phyloP scores from a whole-genome alignment of 345 rosid species.

The Psidium friedrichsthalianum region DNA sequence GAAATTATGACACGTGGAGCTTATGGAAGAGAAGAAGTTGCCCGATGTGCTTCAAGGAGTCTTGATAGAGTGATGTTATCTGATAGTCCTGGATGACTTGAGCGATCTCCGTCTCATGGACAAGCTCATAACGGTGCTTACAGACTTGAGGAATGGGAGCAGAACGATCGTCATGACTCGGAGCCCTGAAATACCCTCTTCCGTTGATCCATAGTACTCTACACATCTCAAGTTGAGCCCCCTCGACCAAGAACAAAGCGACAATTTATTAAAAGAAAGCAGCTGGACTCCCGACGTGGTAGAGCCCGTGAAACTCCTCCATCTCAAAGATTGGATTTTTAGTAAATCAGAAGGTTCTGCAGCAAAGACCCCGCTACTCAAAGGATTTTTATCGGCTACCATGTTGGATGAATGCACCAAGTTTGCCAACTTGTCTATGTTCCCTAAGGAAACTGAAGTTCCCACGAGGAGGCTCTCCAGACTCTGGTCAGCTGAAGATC shows the following conservation, averaged over 20 bases:
- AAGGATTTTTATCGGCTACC: not conserved
- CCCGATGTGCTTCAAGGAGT: not conserved
- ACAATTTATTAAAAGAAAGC: not conserved
- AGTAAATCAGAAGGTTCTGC: not conserved
- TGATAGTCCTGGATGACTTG: conserved; percentile 1
- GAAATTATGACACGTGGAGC: not conserved
- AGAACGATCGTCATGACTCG: not conserved
- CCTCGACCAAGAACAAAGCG: not conserved
- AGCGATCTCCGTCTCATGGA: not conserved
- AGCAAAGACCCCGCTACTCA: not conserved
- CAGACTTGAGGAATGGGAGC: not conserved
- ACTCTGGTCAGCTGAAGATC: conserved; percentile 24
- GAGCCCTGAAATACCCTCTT: not conserved
- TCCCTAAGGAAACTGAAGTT: conserved; percentile 15
- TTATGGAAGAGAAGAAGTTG: not conserved
- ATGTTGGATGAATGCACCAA: not conserved
- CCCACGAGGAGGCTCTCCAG: conserved; percentile 18
- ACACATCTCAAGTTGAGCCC: not conserved
- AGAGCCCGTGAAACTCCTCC: not conserved
- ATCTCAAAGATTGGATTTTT: not conserved
- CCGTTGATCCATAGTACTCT: not conserved
- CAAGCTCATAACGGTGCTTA: not conserved
- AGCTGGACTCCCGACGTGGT: not conserved
- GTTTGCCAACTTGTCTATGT: conserved; percentile 5
- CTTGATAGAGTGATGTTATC: not conserved